Conservation (phyloP, 2,329 filamentous ascomycete species). For the Colletotrichum australisinense region DNA sequence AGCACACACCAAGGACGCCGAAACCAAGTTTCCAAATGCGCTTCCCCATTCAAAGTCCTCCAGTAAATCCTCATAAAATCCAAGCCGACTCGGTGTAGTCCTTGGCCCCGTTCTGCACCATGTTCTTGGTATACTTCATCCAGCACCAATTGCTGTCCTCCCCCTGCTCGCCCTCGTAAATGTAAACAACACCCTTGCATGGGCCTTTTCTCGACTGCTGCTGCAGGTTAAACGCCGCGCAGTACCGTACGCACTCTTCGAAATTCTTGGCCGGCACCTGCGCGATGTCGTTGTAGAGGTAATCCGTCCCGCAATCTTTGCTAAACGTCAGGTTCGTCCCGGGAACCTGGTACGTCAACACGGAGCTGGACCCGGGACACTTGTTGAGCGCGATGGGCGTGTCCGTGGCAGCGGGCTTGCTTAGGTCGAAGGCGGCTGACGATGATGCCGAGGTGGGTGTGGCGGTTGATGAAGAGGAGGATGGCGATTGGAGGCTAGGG, state of each 20-base stretch:
- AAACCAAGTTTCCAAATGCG: not conserved
- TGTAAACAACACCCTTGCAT: conserved; percentile 24
- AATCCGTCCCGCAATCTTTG: conserved; percentile 32
- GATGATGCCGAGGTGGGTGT: not conserved
- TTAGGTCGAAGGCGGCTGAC: conserved; percentile 9
- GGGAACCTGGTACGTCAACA: conserved; percentile 21
- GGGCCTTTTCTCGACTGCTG: conserved; percentile 22
- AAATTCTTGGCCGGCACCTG: conserved; percentile 28
- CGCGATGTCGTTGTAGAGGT: conserved; percentile 26
- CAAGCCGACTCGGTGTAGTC: conserved; percentile 29
- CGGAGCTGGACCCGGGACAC: conserved; percentile 8
- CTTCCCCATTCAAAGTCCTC: too few species aligned
- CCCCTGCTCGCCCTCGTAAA: conserved; percentile 18
- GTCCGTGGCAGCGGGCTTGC: conserved; percentile 24
- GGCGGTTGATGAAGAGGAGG: not conserved
- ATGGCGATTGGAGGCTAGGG: not conserved
- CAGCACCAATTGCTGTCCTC: conserved; percentile 25
- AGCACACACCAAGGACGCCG: not conserved
- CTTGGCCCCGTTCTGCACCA: conserved; percentile 4
- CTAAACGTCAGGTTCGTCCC: conserved; percentile 29
- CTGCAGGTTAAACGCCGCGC: conserved; percentile 26
- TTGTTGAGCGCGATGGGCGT: conserved; percentile 18
- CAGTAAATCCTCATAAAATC: not conserved
- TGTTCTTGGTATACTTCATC: conserved; percentile 33
- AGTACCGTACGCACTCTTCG: conserved; percentile 28